phyloP scores from a whole-genome alignment of 306 rosid genomes.

The Rosa multiflora region DNA sequence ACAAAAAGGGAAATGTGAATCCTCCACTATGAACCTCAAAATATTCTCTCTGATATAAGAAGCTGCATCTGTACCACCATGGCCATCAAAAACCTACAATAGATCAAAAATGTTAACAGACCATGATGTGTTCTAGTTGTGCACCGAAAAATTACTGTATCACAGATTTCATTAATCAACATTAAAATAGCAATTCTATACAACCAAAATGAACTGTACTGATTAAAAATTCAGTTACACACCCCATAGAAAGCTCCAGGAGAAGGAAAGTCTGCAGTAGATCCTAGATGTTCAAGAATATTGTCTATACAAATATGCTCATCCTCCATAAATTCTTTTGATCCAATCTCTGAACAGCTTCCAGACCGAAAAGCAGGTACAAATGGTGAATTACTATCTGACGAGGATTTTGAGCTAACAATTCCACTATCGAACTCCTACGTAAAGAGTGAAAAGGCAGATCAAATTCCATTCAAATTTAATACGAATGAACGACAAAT shows the following conservation, averaged over 20 bases:
- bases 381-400: slow-evolving; percentile 22
- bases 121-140: not conserved
- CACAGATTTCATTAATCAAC: not conserved
- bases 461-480: not conserved
- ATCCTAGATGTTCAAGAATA: slow-evolving; percentile 30
- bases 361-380: slow-evolving; percentile 41
- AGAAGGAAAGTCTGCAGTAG: slow-evolving; percentile 31
- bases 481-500: not conserved
- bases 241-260: slow-evolving; percentile 47
- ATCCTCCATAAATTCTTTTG: slow-evolving; percentile 41
- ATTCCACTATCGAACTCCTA: slow-evolving; percentile 30
- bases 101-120: not conserved
- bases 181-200: not conserved
- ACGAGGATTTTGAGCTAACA: slow-evolving; percentile 29
- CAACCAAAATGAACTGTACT: not conserved
- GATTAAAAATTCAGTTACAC: slow-evolving; percentile 1
- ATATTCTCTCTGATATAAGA: slow-evolving; percentile 34
- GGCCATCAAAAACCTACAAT: slow-evolving; percentile 43
- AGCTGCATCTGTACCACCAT: slow-evolving; percentile 43
- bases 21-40: slow-evolving; percentile 36
- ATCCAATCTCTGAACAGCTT: slow-evolving; percentile 44
- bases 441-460: not conserved
- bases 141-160: not conserved
- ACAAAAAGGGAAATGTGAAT: slow-evolving; percentile 27
- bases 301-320: slow-evolving; percentile 39